These are phyloP conservation scores for Sonneratia caseolaris DNA, from an alignment of 345 rosid species.

Conservation along the genomic window DNA sequence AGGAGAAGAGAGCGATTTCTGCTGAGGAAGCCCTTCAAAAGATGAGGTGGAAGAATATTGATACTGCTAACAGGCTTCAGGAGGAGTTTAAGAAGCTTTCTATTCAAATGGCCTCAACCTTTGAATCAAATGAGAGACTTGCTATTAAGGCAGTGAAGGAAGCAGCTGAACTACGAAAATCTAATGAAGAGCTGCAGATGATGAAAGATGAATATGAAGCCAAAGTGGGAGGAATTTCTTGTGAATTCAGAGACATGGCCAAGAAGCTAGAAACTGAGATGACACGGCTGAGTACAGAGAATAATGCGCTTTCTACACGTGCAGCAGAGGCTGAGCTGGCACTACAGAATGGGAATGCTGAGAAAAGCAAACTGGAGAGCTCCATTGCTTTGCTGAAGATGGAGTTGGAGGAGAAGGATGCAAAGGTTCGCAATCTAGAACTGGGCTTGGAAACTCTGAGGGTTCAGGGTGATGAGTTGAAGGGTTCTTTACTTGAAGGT, in stretches of 20 bases:
- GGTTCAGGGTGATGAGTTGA: slow-evolving; percentile 37
- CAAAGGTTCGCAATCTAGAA: slow-evolving; percentile 21
- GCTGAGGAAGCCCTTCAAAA: slow-evolving; percentile 71
- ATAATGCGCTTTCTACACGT: slow-evolving; percentile 12
- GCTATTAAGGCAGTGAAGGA: slow-evolving; percentile 67
- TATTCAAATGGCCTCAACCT: slow-evolving; percentile 67
- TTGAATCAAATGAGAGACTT: slow-evolving; percentile 74
- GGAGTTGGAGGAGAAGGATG: slow-evolving; percentile 42
- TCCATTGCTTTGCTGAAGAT: slow-evolving; percentile 30
- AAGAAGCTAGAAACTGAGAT: slow-evolving; percentile 23
- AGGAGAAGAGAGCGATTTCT: slow-evolving; percentile 74
- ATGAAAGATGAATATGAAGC: slow-evolving; percentile 37
- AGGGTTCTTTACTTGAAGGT: slow-evolving; percentile 31
- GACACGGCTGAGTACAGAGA: slow-evolving; percentile 8
- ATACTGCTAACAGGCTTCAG: slow-evolving; percentile 69
- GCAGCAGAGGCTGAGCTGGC: slow-evolving; percentile 31
- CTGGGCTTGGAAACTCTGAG: slow-evolving; percentile 38
- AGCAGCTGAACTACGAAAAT: slow-evolving; percentile 51
- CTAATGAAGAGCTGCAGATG: slow-evolving; percentile 39
- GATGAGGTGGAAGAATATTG: slow-evolving; percentile 59
- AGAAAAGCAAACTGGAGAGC: slow-evolving; percentile 31
- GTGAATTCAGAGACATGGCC: slow-evolving; percentile 37
- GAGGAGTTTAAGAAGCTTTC: slow-evolving; percentile 73
- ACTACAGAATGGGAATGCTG: slow-evolving; percentile 28
- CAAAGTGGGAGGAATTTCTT: slow-evolving; percentile 38